Conservation (phyloP, 1,284 basidiomycete genomes). For the Golubevia sp. region DNA sequence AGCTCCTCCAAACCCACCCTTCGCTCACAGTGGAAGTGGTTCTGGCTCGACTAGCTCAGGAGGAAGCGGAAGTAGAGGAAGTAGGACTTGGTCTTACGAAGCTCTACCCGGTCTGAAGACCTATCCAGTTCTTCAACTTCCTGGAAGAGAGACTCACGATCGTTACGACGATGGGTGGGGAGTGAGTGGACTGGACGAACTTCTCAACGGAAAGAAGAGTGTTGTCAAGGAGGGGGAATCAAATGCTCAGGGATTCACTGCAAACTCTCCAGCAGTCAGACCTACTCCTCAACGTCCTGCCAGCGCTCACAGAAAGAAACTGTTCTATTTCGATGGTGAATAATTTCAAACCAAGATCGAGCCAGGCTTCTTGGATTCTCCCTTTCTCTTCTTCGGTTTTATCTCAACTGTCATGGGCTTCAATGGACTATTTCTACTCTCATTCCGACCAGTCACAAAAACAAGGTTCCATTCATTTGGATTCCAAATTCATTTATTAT, state of each 20-base stretch:
- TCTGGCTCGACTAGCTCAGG: not conserved
- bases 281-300: not conserved
- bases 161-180: conserved; percentile 43
- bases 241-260: not conserved
- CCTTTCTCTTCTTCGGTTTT: not conserved
- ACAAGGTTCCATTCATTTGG: too few species aligned
- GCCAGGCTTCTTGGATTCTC: not conserved
- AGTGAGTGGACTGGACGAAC: too few species aligned
- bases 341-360: not conserved
- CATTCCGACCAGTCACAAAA: too few species aligned
- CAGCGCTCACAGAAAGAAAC: not conserved
- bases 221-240: not conserved
- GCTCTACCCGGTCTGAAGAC: conserved; percentile 33
- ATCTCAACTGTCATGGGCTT: not conserved
- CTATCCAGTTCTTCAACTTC: conserved; percentile 41
- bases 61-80: not conserved
- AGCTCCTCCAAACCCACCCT: conserved; percentile 6
- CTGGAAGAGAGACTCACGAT: conserved; percentile 42
- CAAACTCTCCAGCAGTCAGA: not conserved
- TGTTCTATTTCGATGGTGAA: not conserved
- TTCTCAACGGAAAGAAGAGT: not conserved
- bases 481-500: too few species aligned
- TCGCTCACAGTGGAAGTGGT: conserved; percentile 5
- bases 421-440: too few species aligned
- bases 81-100: conserved; percentile 33